Evolutionary conservation across 78 protist genomes (phyloP).

Genomic region (Paratrimastix pyriformis): DNA sequence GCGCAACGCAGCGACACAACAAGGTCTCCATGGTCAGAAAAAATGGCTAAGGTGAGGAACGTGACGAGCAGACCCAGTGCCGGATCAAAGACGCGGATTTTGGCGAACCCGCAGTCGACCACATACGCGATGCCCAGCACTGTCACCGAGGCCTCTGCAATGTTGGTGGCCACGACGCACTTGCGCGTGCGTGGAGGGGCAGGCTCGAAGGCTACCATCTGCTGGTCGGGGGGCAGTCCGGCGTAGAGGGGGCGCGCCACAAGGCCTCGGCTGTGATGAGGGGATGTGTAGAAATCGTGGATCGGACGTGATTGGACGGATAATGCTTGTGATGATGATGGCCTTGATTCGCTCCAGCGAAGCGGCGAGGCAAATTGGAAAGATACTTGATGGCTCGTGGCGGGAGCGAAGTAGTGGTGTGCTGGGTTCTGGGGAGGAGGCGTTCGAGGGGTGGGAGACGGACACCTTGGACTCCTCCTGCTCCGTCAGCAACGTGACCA

Average conservation of each 20-base stretch:
- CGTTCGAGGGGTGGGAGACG: neutral
- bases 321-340: too few species aligned
- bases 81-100: slow-evolving; percentile 16
- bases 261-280: neutral
- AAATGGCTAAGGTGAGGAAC: neutral
- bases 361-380: too few species aligned
- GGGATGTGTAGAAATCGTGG: neutral
- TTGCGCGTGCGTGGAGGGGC: neutral
- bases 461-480: neutral
- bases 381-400: too few species aligned
- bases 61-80: neutral
- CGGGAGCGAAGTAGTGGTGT: neutral
- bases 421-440: neutral
- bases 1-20: too few species aligned
- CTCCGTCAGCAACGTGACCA: neutral
- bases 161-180: slow-evolving; percentile 13
- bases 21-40: neutral
- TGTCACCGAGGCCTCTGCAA: slow-evolving; percentile 3
- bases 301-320: neutral
- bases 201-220: neutral
- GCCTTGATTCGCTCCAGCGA: too few species aligned
- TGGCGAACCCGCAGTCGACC: slow-evolving; percentile 38
- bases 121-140: slow-evolving; percentile 17
- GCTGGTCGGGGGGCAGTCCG: neutral
- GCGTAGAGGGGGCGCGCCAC: neutral